Evolutionary conservation across 257 asterid species (phyloP), one percentile per base, ranked within the genome.

Genomic region (Solanum tarijense): DNA sequence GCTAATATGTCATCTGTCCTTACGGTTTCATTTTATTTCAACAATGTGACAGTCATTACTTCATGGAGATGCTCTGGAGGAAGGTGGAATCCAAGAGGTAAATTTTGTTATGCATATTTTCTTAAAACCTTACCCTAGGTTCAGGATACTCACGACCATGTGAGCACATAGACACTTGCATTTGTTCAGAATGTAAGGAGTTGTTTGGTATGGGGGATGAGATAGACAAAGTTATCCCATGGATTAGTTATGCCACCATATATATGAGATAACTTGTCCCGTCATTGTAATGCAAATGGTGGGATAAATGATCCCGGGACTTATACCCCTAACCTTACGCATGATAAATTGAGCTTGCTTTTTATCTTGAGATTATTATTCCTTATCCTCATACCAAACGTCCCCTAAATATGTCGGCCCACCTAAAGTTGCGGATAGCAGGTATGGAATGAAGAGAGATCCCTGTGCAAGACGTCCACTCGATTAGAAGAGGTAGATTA

Each of bases 81-180:
- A 92, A 83, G 93, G 91, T 82, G 96, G 95, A 88, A 97, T 97
- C 90, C 92, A 94, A 92, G 99, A 97, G 99, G 99, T 97, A 97
- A 91, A 89, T 92, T 85, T 83, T 83, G 23, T 89, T 60, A 83
- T 46, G 74, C 85, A 83, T 87, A 76, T 12, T 20, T 55, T 46
- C 21, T 72, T 68, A 43, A 66, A 38, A 41, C 43, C 23, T 16
- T 76, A 76, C 32, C 84, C 60, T 39, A n/a, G 35, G 60, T 76
- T 43, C 38, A 79, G 36, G 38, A 78, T 46, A 16, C 62, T 11
- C 84, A 38, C 43, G 39, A 43, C 10, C 84, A 29, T 43, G 25
- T 43, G 66, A 21, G 58, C n/a, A 39, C 84, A 36, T 12, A 39
- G n/a, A 39, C 84, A 78, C 31, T 36, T 35, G 52, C 35, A n/a